Percentiles rank a stretch among this genome's conserved stretches.
phyloP scores from a whole-genome alignment of 2,329 filamentous ascomycete species.

The Penicillium sp. region DNA sequence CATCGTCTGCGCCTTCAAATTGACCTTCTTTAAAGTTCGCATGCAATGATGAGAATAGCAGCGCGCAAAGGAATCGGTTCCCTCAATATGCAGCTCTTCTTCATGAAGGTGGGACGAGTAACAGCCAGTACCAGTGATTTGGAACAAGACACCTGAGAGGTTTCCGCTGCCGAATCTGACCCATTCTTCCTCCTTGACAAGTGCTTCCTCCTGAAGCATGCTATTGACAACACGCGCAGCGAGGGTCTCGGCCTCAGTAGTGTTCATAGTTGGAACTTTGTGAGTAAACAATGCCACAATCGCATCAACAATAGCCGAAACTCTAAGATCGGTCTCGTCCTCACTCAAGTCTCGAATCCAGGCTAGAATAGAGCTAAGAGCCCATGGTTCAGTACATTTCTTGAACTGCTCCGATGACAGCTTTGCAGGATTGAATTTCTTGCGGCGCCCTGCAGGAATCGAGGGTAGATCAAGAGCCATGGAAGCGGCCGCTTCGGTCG shows the following conservation, averaged over 20 bases:
- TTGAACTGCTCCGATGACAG: slow-evolving; percentile 76
- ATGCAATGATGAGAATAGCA: slow-evolving; percentile 96
- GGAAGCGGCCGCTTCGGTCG: slow-evolving; percentile 40
- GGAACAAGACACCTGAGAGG: slow-evolving; percentile 87
- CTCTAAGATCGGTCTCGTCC: slow-evolving; percentile 82
- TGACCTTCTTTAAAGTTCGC: slow-evolving; percentile 90
- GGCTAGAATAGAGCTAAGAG: slow-evolving; percentile 76
- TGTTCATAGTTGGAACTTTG: slow-evolving; percentile 98
- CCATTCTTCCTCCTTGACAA: slow-evolving; percentile 94
- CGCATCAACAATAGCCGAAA: slow-evolving; percentile 81
- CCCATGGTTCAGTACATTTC: slow-evolving; percentile 87
- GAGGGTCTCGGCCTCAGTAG: slow-evolving; percentile 88
- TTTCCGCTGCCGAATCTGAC: slow-evolving; percentile 81
- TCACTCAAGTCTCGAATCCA: slow-evolving; percentile 91
- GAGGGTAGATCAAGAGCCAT: slow-evolving; percentile 79
- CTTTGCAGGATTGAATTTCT: slow-evolving; percentile 82
- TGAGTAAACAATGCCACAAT: slow-evolving; percentile 85
- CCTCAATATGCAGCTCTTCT: slow-evolving; percentile 66
- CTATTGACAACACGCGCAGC: slow-evolving; percentile 72
- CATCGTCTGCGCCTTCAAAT: slow-evolving; percentile 70
- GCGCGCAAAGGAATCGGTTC: slow-evolving; percentile 61
- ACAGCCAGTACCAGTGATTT: slow-evolving; percentile 86
- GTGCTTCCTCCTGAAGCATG: slow-evolving; percentile 74
- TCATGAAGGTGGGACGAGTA: slow-evolving; percentile 81
- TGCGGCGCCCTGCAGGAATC: slow-evolving; percentile 73